A percentile compares a stretch with the other conserved stretches of the same genome.
These are phyloP conservation scores for Penicillium sp. DNA, from an alignment of 2,329 filamentous ascomycete species.

Conservation along the genomic window DNA sequence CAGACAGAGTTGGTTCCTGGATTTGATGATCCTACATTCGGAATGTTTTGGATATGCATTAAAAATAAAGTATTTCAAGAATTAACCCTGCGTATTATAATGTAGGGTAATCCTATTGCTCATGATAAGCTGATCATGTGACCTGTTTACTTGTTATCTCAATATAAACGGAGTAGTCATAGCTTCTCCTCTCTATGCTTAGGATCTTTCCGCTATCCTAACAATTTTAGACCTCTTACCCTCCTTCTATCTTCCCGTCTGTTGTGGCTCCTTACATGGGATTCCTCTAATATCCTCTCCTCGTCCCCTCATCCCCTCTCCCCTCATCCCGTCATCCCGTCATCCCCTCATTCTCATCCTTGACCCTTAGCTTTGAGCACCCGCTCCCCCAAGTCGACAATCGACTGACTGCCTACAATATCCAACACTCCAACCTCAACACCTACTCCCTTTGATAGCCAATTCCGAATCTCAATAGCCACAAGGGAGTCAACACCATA, in stretches of 20 bases:
- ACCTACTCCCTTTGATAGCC: background rate
- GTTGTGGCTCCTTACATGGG: slow-evolving; percentile 21
- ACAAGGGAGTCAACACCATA: background rate
- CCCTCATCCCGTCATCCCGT: too few relatives aligned
- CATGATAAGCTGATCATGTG: too few relatives aligned
- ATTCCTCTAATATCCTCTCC: slow-evolving; percentile 8
- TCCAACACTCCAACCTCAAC: background rate
- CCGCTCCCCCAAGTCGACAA: background rate
- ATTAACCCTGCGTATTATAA: too few relatives aligned
- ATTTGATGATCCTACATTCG: background rate
- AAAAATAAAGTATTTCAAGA: too few relatives aligned
- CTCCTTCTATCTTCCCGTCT: slow-evolving; percentile 2
- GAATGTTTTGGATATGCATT: too few relatives aligned
- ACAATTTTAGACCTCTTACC: slow-evolving; percentile 10
- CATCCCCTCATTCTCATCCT: background rate
- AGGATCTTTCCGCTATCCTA: slow-evolving; percentile 1
- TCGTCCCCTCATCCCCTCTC: too few relatives aligned
- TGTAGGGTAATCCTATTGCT: too few relatives aligned
- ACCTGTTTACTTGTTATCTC: background rate
- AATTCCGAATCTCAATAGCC: background rate
- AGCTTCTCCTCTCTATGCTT: background rate
- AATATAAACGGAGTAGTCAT: too few relatives aligned
- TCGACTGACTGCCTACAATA: background rate
- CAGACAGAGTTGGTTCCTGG: slow-evolving; percentile 5
- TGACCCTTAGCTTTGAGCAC: background rate